A percentile compares a stretch with the other conserved stretches of the same genome.
These are phyloP conservation scores for Cladosporium phlei DNA, from an alignment of 2,329 filamentous ascomycete species.

Conservation along the genomic window DNA sequence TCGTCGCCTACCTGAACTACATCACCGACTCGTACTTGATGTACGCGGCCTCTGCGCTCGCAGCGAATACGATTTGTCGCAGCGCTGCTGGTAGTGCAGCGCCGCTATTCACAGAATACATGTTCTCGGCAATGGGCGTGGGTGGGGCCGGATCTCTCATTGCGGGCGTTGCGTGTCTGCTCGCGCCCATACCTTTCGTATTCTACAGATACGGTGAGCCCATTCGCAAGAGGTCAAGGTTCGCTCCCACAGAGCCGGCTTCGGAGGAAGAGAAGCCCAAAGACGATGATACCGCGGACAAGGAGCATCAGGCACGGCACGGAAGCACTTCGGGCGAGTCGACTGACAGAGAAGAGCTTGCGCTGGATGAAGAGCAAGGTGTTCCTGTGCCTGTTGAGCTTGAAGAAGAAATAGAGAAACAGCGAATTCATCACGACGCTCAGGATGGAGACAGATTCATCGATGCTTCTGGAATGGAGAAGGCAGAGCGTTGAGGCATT, in stretches of 20 bases:
- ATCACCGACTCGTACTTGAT: constrained; percentile 49
- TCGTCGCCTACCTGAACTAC: constrained; percentile 53
- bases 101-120: constrained; percentile 30
- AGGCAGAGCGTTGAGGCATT: constrained; percentile 19
- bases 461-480: constrained; percentile 22
- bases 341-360: constrained; percentile 15
- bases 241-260: constrained; percentile 24
- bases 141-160: constrained; percentile 37
- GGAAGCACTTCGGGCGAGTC: constrained; percentile 10
- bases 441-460: constrained; percentile 18
- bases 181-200: constrained; percentile 31
- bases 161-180: constrained; percentile 39
- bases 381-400: constrained; percentile 16
- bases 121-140: constrained; percentile 30
- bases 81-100: constrained; percentile 29
- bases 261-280: constrained; percentile 15
- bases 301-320: constrained; percentile 2
- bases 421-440: neutral
- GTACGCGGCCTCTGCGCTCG: constrained; percentile 30
- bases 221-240: constrained; percentile 23
- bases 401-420: constrained; percentile 16
- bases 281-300: neutral
- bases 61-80: constrained; percentile 29
- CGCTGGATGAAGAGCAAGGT: constrained; percentile 21
- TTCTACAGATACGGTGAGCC: constrained; percentile 30